Percentiles rank a stretch among this genome's conserved stretches.
Conservation (phyloP, 2,329 filamentous ascomycete species). For the Colletotrichum tabaci region DNA sequence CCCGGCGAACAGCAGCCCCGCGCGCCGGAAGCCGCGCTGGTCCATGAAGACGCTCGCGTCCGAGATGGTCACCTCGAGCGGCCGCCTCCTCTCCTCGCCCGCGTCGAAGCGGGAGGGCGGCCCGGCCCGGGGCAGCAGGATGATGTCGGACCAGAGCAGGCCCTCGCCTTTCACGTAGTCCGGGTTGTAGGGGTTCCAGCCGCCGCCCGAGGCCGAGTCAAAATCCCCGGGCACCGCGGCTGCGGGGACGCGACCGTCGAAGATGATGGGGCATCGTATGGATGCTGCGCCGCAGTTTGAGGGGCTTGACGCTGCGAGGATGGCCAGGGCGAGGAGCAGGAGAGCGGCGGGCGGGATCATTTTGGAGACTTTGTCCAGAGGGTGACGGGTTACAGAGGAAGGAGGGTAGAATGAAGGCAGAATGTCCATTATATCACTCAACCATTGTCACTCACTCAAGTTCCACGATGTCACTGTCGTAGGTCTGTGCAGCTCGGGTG, state of each 20-base stretch:
- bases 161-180: conserved; percentile 55
- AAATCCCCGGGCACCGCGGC: conserved; percentile 48
- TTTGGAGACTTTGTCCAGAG: background rate
- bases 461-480: background rate
- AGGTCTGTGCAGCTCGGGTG: background rate
- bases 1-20: conserved; percentile 59
- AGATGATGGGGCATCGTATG: conserved; percentile 53
- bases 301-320: conserved; percentile 5
- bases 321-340: conserved; percentile 9
- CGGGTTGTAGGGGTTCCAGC: conserved; percentile 52
- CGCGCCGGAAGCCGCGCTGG: conserved; percentile 62
- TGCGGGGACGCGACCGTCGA: conserved; percentile 54
- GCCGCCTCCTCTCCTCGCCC: conserved; percentile 48
- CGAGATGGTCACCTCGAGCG: conserved; percentile 61
- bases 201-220: conserved; percentile 48
- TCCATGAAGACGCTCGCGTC: conserved; percentile 62
- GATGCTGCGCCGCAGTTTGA: conserved; percentile 4
- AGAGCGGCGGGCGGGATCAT: background rate
- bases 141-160: conserved; percentile 55
- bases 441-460: background rate
- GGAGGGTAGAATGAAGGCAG: background rate
- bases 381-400: background rate
- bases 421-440: background rate
- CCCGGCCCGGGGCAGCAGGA: conserved; percentile 49
- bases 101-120: conserved; percentile 55